phyloP scores from a whole-genome alignment of 768 basidiomycete genomes.

The Crepidotus variabilis region DNA sequence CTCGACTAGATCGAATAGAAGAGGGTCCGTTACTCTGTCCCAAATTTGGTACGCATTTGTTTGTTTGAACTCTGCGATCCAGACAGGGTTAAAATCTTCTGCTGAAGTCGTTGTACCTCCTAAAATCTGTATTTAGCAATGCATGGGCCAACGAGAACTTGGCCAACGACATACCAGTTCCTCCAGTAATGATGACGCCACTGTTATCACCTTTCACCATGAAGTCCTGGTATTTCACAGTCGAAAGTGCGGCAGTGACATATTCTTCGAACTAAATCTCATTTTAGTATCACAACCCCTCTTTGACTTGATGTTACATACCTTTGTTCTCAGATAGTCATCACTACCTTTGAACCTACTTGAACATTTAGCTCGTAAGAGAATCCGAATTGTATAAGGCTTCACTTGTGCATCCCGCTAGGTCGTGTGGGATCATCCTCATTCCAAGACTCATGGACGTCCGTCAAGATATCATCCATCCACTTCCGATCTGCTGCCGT shows the following conservation, averaged over 20 bases:
- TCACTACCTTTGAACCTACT: conserved; percentile 90
- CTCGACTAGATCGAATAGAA: conserved; percentile 94
- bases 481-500: conserved; percentile 95
- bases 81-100: conserved; percentile 83
- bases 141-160: background rate
- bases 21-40: conserved; percentile 86
- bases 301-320: conserved; percentile 20
- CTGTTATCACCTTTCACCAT: conserved; percentile 59
- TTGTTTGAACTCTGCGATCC: conserved; percentile 84
- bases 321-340: conserved; percentile 89
- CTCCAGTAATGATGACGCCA: conserved; percentile 67
- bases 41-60: conserved; percentile 89
- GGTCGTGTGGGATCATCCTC: conserved; percentile 56
- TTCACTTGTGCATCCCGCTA: conserved; percentile 59
- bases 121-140: conserved; percentile 14
- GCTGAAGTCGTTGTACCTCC: conserved; percentile 54
- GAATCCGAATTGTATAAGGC: conserved; percentile 9
- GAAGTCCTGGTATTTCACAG: conserved; percentile 90
- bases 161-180: conserved; percentile 36
- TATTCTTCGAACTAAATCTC: conserved; percentile 84
- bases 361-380: background rate
- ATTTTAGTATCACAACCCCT: background rate
- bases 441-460: conserved; percentile 81
- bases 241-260: conserved; percentile 80
- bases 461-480: conserved; percentile 92